Evolutionary conservation across 2,329 filamentous ascomycete species (phyloP), one percentile per base, ranked within the genome.

Genomic region (Fusarium longipes): DNA sequence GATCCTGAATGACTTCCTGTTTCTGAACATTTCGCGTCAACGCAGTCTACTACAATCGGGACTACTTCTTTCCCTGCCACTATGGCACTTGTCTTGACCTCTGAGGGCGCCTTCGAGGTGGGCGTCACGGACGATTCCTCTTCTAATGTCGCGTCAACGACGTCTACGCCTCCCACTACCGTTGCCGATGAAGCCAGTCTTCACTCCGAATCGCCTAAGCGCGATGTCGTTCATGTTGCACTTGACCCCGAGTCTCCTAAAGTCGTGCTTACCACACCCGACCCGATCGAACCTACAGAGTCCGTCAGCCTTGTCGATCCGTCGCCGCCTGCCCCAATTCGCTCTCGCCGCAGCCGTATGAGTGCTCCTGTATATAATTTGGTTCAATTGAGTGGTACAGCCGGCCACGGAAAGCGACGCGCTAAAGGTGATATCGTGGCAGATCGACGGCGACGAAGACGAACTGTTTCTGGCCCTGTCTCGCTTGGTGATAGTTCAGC

Each of bases 141-240:
- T 49, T 83, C 81, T 73, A 78, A 85, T 70, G 79, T 84, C 81
- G 84, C 84, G 80, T 87, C 85, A 48, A 80, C 83, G 25, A 84
- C 81, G 71, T 89, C 87, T 20, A 91, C 89, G 57, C 89, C 89
- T 44, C 87, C 88, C 24, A 91, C 89, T 47, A 91, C 87, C 69
- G 80, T 89, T 68, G 86, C 85, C 73, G 89, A 91, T 75, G 83
- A 81, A 70, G 83, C 82, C 61, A 90, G 88, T 78, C 80, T 88
- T 57, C 81, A 82, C 53, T 86, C 85, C 38, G 78, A 79, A 50
- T 66, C 75, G 32, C 75, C 78, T 32, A 81, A 80, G 64, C 76
- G 78, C 69, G 79, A 80, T 65, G 75, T 77, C 48, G 75, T 77
- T 61, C 73, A 73, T 63, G 73, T 80, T 36, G 68, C 70, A 53